These are phyloP conservation scores for Cladosporium sp. DNA, from an alignment of 2,329 filamentous ascomycete genomes.

Conservation along the genomic window DNA sequence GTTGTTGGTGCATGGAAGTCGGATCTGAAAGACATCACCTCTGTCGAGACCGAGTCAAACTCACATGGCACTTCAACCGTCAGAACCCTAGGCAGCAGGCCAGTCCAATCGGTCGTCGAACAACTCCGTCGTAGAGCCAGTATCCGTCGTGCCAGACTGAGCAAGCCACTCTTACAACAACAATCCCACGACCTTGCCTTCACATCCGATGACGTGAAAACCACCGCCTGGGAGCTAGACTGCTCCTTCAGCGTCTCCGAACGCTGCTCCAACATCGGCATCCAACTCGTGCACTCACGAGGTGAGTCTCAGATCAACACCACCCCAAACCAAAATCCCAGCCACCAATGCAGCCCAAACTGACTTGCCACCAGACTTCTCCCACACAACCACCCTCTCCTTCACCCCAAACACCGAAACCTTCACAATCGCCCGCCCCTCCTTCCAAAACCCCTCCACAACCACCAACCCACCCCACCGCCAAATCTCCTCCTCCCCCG, in stretches of 20 bases:
- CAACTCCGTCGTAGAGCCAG: constrained; percentile 25
- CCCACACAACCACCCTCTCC: constrained; percentile 35
- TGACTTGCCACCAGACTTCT: constrained; percentile 19
- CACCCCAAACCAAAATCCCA: neutral
- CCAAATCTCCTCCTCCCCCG: constrained; percentile 26
- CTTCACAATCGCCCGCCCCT: constrained; percentile 38
- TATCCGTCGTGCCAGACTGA: constrained; percentile 13
- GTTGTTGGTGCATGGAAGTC: constrained; percentile 38
- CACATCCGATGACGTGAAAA: constrained; percentile 13
- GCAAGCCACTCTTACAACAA: neutral
- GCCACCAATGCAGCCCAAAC: neutral
- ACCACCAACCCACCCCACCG: constrained; percentile 23
- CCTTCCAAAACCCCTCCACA: constrained; percentile 34
- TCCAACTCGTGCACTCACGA: constrained; percentile 23
- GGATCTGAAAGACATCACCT: constrained; percentile 38
- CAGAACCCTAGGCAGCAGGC: constrained; percentile 38
- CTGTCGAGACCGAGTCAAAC: constrained; percentile 32
- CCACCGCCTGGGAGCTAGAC: constrained; percentile 22
- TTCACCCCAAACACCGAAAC: constrained; percentile 35
- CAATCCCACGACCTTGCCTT: constrained; percentile 10
- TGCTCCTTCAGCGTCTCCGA: constrained; percentile 21
- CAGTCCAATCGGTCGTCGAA: constrained; percentile 17
- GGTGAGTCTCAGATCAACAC: constrained; percentile 13
- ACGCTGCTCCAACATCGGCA: constrained; percentile 18
- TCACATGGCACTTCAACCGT: constrained; percentile 35